Percentiles rank a stretch among this genome's conserved stretches.
These are phyloP conservation scores for Cordyceps militaris DNA, from an alignment of 2,329 filamentous ascomycete genomes.

Conservation along the genomic window DNA sequence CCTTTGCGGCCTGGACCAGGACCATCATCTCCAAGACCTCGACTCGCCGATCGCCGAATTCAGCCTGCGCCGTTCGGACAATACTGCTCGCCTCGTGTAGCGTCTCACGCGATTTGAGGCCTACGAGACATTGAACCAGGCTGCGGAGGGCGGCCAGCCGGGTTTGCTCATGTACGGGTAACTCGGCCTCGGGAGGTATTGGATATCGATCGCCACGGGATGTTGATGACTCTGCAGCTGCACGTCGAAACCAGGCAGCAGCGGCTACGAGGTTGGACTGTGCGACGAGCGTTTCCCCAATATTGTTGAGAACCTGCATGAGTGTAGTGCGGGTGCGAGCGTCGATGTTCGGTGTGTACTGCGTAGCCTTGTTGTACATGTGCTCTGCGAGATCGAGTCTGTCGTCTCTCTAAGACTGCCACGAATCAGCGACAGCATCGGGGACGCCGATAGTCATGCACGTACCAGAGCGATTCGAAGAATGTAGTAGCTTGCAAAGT, in stretches of 20 bases:
- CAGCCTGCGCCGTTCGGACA: neutral
- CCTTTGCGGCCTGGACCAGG: neutral
- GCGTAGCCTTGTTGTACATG: slow-evolving; percentile 57
- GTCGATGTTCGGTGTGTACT: neutral
- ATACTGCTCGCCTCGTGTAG: neutral
- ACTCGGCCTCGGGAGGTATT: neutral
- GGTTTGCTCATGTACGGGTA: neutral
- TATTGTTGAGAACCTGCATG: neutral
- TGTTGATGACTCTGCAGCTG: neutral
- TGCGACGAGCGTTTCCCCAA: neutral
- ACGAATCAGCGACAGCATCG: neutral
- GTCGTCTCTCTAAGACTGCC: slow-evolving; percentile 65
- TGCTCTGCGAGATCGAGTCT: slow-evolving; percentile 71
- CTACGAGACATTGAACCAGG: neutral
- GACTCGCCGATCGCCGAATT: neutral
- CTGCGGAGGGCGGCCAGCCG: neutral
- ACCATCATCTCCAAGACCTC: slow-evolving; percentile 5
- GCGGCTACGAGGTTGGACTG: neutral
- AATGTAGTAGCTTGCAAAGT: neutral
- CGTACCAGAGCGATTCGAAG: slow-evolving; percentile 60
- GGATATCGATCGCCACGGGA: neutral
- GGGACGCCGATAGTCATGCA: neutral
- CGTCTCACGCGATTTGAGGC: neutral
- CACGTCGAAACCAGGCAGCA: neutral
- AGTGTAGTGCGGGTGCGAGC: neutral